Percentiles rank a stretch among this genome's conserved stretches.
Conservation (phyloP, 805 yeast species). For the Cyberlindnera sargentensis region DNA sequence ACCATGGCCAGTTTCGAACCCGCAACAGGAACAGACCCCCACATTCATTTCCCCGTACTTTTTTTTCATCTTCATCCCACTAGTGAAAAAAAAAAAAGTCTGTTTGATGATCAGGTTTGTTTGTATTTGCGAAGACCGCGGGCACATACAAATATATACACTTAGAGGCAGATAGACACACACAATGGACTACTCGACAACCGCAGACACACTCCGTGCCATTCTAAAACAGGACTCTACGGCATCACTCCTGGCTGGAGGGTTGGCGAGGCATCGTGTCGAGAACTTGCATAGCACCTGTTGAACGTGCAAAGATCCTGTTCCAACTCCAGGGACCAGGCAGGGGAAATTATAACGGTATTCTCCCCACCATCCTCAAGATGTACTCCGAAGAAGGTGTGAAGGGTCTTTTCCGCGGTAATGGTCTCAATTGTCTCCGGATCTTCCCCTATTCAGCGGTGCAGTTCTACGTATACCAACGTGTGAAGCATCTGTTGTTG, state of each 20-base stretch:
- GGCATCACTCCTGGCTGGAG: slow-evolving; percentile 66
- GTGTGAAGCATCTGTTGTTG: slow-evolving; percentile 36
- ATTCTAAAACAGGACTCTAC: slow-evolving; percentile 31
- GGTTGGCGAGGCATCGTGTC: slow-evolving; percentile 73
- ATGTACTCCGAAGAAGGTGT: slow-evolving; percentile 92
- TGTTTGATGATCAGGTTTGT: no score
- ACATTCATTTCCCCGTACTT: no score
- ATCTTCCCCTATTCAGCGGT: slow-evolving; percentile 93
- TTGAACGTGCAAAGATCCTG: slow-evolving; percentile 88
- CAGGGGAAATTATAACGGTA: slow-evolving; percentile 49
- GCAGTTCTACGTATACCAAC: slow-evolving; percentile 82
- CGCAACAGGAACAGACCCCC: no score
- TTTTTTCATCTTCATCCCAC: no score
- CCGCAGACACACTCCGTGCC: not conserved
- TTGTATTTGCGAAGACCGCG: no score
- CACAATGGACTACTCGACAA: not conserved
- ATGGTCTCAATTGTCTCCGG: slow-evolving; percentile 81
- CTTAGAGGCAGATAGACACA: no score
- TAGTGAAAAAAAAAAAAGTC: no score
- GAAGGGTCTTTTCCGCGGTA: slow-evolving; percentile 84
- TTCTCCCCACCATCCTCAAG: slow-evolving; percentile 63
- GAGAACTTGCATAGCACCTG: slow-evolving; percentile 89
- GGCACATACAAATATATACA: no score
- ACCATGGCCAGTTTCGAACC: no score
- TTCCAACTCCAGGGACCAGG: slow-evolving; percentile 76